phyloP scores from a whole-genome alignment of 371 early-diverging fungal species.

The Choanephora cucurbitarum region DNA sequence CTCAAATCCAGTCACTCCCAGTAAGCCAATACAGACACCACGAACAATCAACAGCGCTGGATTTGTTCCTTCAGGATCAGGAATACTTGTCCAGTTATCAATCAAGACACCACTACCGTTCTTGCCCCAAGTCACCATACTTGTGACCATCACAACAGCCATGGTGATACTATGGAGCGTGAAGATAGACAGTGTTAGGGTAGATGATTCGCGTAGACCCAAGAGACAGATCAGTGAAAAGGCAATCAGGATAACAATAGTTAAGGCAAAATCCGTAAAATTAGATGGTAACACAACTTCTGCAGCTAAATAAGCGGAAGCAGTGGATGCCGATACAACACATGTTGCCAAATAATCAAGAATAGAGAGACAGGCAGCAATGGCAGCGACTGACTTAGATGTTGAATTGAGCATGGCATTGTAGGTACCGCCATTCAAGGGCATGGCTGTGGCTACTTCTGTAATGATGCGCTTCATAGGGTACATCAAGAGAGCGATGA shows the following conservation, averaged over 20 bases:
- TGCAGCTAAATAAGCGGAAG: constrained; percentile 51
- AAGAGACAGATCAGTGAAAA: constrained; percentile 39
- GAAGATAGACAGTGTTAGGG: constrained; percentile 46
- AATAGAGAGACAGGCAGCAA: constrained; percentile 51
- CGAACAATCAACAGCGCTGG: constrained; percentile 41
- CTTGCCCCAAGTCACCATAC: constrained; percentile 39
- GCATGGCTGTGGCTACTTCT: constrained; percentile 54
- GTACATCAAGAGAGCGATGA: constrained; percentile 50
- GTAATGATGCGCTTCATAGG: constrained; percentile 53
- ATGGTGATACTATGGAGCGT: constrained; percentile 42
- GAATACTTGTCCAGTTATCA: constrained; percentile 44
- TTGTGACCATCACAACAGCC: constrained; percentile 40
- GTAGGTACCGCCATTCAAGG: constrained; percentile 61
- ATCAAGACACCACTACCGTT: constrained; percentile 38
- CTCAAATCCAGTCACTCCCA: constrained; percentile 61
- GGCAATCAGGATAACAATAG: constrained; percentile 45
- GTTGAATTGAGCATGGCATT: constrained; percentile 51
- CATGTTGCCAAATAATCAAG: constrained; percentile 58
- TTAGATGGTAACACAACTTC: constrained; percentile 38
- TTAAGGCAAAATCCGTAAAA: constrained; percentile 36
- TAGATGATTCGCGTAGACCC: constrained; percentile 51
- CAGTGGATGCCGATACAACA: constrained; percentile 59
- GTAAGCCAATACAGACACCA: constrained; percentile 60
- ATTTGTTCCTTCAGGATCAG: constrained; percentile 31
- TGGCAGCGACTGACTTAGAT: constrained; percentile 48